A percentile compares a stretch with the other conserved stretches of the same genome.
Evolutionary conservation across 192 early-diverging fungal species (phyloP).

Genomic region (Coemansia sp.): DNA sequence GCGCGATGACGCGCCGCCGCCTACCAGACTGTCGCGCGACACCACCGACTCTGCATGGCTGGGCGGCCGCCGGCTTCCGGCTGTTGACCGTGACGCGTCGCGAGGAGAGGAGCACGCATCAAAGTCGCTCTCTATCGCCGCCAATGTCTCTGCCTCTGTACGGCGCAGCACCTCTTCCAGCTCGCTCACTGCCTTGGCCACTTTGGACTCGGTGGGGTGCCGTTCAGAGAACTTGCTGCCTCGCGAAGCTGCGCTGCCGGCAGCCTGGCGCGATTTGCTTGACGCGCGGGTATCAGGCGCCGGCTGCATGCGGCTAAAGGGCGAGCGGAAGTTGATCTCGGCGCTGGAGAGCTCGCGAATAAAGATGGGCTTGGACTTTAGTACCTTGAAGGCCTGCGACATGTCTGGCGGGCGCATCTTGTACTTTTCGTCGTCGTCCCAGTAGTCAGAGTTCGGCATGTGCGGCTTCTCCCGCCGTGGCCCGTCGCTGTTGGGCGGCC

Average conservation of each 20-base stretch:
- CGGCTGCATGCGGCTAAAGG: slow-evolving; percentile 26
- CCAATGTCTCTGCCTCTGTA: slow-evolving; percentile 40
- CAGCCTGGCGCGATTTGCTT: slow-evolving; percentile 8
- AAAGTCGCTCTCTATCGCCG: slow-evolving; percentile 38
- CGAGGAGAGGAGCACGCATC: background rate
- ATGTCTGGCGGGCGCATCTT: slow-evolving; percentile 47
- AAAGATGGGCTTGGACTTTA: slow-evolving; percentile 47
- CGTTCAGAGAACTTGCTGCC: slow-evolving; percentile 29
- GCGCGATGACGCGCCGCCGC: slow-evolving; percentile 46
- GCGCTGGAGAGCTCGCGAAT: slow-evolving; percentile 47
- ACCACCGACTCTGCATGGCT: slow-evolving; percentile 25
- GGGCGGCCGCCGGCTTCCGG: background rate
- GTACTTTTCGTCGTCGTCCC: slow-evolving; percentile 49
- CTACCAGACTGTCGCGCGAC: slow-evolving; percentile 45
- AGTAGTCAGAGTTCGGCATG: slow-evolving; percentile 34
- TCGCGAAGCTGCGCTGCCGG: slow-evolving; percentile 9
- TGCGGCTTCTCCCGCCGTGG: background rate
- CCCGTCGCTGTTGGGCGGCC: slow-evolving; percentile 20
- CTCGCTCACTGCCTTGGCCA: slow-evolving; percentile 53
- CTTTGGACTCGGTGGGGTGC: slow-evolving; percentile 51
- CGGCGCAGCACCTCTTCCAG: slow-evolving; percentile 51
- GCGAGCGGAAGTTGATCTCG: slow-evolving; percentile 48
- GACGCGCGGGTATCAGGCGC: slow-evolving; percentile 6
- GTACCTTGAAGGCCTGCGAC: slow-evolving; percentile 47
- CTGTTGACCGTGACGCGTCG: background rate